These are phyloP conservation scores for Glaciozyma martinii DNA, from an alignment of 768 basidiomycete genomes.

Conservation along the genomic window DNA sequence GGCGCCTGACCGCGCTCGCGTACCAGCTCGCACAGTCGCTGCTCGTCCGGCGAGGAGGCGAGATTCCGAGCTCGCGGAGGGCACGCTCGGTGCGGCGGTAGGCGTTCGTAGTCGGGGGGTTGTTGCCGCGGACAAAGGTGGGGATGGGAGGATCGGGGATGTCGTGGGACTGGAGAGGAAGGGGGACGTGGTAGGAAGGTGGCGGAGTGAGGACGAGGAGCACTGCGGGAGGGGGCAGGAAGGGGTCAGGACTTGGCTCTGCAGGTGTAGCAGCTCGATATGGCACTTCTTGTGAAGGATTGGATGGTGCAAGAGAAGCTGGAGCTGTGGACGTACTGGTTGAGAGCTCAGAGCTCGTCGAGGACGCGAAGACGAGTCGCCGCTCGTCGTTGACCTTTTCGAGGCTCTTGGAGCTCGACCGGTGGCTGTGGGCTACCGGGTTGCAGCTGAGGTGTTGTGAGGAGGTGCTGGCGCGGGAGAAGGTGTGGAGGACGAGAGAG, in stretches of 20 bases:
- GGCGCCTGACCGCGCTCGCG: conserved; percentile 2
- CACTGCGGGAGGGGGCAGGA: neutral
- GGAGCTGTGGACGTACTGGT: too few relatives aligned
- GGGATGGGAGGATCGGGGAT: conserved; percentile 3
- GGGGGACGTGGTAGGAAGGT: conserved; percentile 1
- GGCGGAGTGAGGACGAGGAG: conserved; percentile 11
- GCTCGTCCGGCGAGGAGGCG: neutral
- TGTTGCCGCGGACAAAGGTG: too few relatives aligned
- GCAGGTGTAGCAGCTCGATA: too few relatives aligned
- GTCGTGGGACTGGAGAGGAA: conserved; percentile 5
- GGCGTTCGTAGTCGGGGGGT: neutral
- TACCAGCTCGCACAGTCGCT: conserved; percentile 14
- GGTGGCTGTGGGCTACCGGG: neutral
- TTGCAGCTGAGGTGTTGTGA: neutral
- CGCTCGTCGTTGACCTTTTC: neutral
- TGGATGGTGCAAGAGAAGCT: too few relatives aligned
- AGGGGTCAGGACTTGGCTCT: neutral
- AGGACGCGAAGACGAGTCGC: neutral
- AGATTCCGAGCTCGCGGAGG: conserved; percentile 4
- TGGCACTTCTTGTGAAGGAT: too few relatives aligned
- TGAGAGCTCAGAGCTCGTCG: neutral
- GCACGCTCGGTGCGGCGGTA: neutral
- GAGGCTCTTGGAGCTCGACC: neutral
- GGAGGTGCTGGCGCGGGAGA: neutral
- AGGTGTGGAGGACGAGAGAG: neutral